A percentile compares a stretch with the other conserved stretches of the same genome.
Evolutionary conservation across 352 stramenopile species (phyloP).

Genomic region (Peronospora destructor): DNA sequence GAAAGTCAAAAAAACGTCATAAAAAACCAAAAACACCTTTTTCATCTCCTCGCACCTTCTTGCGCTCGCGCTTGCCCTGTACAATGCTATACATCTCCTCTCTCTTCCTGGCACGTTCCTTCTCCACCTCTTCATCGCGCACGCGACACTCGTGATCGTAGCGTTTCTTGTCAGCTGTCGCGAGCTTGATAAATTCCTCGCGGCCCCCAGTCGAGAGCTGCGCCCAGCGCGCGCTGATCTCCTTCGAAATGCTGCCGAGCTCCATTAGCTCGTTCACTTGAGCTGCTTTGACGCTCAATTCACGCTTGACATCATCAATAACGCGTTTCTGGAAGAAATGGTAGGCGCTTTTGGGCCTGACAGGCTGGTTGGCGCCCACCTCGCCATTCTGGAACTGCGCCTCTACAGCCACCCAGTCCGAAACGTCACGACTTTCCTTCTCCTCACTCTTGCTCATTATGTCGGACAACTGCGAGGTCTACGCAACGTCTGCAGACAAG

Average conservation of each 20-base stretch:
- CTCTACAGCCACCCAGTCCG: conserved; percentile 73
- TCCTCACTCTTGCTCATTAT: conserved; percentile 30
- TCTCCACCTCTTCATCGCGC: conserved; percentile 69
- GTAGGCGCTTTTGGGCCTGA: conserved; percentile 74
- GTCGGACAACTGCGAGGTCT: background rate
- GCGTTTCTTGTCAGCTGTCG: conserved; percentile 46
- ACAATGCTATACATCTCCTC: conserved; percentile 62
- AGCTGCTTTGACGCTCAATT: conserved; percentile 37
- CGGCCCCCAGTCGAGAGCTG: conserved; percentile 53
- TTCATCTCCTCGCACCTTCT: conserved; percentile 30
- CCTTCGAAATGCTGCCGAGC: conserved; percentile 56
- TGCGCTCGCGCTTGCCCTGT: conserved; percentile 80
- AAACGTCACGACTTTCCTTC: conserved; percentile 66
- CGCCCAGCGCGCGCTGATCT: conserved; percentile 74
- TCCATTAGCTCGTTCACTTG: conserved; percentile 52
- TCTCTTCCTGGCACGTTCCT: conserved; percentile 61
- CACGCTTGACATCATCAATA: conserved; percentile 58
- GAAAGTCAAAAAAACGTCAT: background rate
- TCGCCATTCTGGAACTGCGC: conserved; percentile 60
- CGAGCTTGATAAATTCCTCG: conserved; percentile 65
- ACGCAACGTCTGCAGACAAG: too few relatives aligned
- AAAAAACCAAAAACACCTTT: background rate
- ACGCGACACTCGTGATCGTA: conserved; percentile 72
- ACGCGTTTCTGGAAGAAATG: conserved; percentile 70
- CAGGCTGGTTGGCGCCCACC: conserved; percentile 28